Evolutionary conservation across 352 stramenopile genomes (phyloP).

Genomic region (Pythium oligandrum): DNA sequence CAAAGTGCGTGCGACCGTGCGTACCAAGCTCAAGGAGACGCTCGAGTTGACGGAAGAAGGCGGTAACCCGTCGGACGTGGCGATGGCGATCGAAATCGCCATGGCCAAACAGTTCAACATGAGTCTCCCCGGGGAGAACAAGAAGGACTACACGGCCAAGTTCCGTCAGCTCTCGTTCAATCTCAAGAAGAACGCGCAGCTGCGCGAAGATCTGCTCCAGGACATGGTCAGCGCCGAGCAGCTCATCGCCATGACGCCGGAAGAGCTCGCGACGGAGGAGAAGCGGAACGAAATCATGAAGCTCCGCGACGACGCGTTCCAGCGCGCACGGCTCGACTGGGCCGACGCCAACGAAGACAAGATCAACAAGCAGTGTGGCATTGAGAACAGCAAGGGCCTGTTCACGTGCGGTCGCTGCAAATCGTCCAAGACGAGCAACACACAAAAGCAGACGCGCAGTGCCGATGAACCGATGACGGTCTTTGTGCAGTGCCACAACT

Average conservation of each 20-base stretch:
- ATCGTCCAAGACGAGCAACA: conserved; percentile 95
- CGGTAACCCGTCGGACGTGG: conserved; percentile 44
- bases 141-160: conserved; percentile 88
- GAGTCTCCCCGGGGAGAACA: conserved; percentile 64
- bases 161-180: conserved; percentile 89
- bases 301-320: conserved; percentile 76
- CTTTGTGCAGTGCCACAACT: conserved; percentile 96
- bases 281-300: conserved; percentile 83
- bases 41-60: conserved; percentile 43
- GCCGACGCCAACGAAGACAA: conserved; percentile 88
- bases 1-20: conserved; percentile 71
- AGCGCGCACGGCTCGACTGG: conserved; percentile 86
- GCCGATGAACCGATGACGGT: conserved; percentile 98
- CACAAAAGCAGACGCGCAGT: conserved; percentile 96
- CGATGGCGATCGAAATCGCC: conserved; percentile 60
- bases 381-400: conserved; percentile 70
- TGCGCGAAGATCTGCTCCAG: conserved; percentile 71
- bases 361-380: conserved; percentile 89
- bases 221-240: conserved; percentile 68
- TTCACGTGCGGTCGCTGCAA: conserved; percentile 94
- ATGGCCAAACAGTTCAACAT: conserved; percentile 75
- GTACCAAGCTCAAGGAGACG: conserved; percentile 77
- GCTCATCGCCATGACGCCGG: conserved; percentile 76
- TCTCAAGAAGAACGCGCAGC: conserved; percentile 85
- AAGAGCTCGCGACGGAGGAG: conserved; percentile 85